These are phyloP conservation scores for Scheffersomyces quercinus DNA, from an alignment of 1,139 yeast species.

Conservation along the genomic window DNA sequence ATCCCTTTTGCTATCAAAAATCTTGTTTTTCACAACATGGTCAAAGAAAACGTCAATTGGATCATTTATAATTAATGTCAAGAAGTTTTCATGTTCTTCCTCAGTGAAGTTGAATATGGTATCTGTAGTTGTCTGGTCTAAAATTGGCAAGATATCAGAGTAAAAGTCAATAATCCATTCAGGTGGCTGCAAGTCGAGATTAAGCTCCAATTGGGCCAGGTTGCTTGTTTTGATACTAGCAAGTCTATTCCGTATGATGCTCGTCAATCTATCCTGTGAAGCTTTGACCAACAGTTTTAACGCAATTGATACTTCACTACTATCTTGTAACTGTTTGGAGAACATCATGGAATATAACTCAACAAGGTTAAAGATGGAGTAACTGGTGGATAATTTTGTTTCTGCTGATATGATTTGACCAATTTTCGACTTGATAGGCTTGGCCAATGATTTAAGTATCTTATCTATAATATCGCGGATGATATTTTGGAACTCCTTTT, in stretches of 20 bases:
- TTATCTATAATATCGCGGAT: slow-evolving; percentile 39
- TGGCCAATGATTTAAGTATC: slow-evolving; percentile 49
- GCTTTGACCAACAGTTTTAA: slow-evolving; percentile 26
- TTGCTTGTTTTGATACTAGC: slow-evolving; percentile 41
- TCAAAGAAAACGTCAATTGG: slow-evolving; percentile 48
- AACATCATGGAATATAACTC: slow-evolving; percentile 73
- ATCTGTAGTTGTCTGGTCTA: slow-evolving; percentile 41
- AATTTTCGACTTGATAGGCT: slow-evolving; percentile 48
- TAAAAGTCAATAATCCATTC: slow-evolving; percentile 70
- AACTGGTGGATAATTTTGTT: slow-evolving; percentile 52
- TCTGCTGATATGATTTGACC: slow-evolving; percentile 74
- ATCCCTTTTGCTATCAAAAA: slow-evolving; percentile 31
- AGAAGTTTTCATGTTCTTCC: slow-evolving; percentile 32
- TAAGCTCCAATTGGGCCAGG: slow-evolving; percentile 42
- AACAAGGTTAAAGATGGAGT: slow-evolving; percentile 62
- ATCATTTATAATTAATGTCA: slow-evolving; percentile 42
- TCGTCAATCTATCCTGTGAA: slow-evolving; percentile 43
- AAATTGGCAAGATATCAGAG: slow-evolving; percentile 49
- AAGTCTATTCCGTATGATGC: slow-evolving; percentile 40
- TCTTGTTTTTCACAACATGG: slow-evolving; percentile 30
- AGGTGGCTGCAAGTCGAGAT: slow-evolving; percentile 62
- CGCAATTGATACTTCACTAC: slow-evolving; percentile 21
- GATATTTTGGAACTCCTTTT: slow-evolving; percentile 21
- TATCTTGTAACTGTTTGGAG: slow-evolving; percentile 39
- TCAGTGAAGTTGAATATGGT: slow-evolving; percentile 40